phyloP scores from a whole-genome alignment of 768 basidiomycete genomes.

The Tylopilus cervinicoccineus region DNA sequence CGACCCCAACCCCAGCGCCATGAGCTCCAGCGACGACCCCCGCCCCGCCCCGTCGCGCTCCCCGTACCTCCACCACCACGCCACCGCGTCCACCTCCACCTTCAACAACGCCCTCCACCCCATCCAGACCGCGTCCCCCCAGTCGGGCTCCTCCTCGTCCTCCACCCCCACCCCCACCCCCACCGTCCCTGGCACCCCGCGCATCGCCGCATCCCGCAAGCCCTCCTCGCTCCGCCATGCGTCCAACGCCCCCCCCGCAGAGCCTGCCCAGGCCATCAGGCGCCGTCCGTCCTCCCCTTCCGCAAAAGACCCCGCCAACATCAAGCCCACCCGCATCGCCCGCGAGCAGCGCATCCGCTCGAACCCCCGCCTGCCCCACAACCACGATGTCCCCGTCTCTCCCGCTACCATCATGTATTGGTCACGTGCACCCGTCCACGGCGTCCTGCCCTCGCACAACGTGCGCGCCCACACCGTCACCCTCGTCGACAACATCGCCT shows the following conservation, averaged over 20 bases:
- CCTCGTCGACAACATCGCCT: slow-evolving; percentile 75
- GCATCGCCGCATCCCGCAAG: slow-evolving; percentile 24
- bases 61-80: slow-evolving; percentile 37
- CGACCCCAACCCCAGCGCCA: slow-evolving; percentile 21
- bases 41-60: slow-evolving; percentile 27
- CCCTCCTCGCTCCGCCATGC: slow-evolving; percentile 29
- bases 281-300: slow-evolving; percentile 28
- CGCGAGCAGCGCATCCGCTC: slow-evolving; percentile 38
- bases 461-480: slow-evolving; percentile 85
- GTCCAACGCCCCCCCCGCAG: slow-evolving; percentile 28
- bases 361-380: slow-evolving; percentile 59
- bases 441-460: slow-evolving; percentile 56
- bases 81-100: slow-evolving; percentile 34
- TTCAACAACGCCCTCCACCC: slow-evolving; percentile 24
- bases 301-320: slow-evolving; percentile 24
- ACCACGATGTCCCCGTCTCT: slow-evolving; percentile 51
- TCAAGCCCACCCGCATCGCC: neutral
- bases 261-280: slow-evolving; percentile 23
- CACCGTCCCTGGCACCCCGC: slow-evolving; percentile 25
- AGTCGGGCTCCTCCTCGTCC: slow-evolving; percentile 7
- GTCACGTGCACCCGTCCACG: slow-evolving; percentile 80
- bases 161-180: slow-evolving; percentile 14
- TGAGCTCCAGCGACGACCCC: slow-evolving; percentile 20
- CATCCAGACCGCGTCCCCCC: neutral
- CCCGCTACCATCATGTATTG: slow-evolving; percentile 82